Evolutionary conservation across 768 basidiomycete species (phyloP).

Genomic region (Mycena vitilis): DNA sequence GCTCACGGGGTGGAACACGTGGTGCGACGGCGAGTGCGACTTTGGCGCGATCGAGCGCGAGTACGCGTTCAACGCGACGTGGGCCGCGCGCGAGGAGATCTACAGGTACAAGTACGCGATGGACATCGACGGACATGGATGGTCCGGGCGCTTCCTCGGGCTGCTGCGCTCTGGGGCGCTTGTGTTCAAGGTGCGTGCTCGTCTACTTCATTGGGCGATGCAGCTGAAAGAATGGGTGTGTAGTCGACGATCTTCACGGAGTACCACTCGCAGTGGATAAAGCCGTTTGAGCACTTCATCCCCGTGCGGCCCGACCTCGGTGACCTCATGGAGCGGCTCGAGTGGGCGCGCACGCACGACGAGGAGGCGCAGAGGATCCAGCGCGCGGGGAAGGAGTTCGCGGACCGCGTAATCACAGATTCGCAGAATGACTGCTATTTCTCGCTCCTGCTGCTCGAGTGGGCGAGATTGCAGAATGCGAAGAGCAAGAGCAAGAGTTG

Average conservation of each 20-base stretch:
- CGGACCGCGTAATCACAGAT: constrained; percentile 9
- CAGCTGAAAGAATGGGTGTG: background rate
- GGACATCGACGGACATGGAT: constrained; percentile 16
- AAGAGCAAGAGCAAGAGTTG: too few species aligned
- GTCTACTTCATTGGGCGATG: background rate
- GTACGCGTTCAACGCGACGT: background rate
- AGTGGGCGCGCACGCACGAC: constrained; percentile 17
- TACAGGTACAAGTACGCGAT: constrained; percentile 12
- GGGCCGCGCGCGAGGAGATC: constrained; percentile 5
- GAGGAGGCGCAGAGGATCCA: constrained; percentile 16
- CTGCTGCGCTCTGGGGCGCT: constrained; percentile 10
- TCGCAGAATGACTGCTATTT: constrained; percentile 23
- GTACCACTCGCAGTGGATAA: constrained; percentile 5
- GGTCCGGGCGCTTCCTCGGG: constrained; percentile 12
- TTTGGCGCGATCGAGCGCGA: constrained; percentile 1
- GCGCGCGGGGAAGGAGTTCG: constrained; percentile 8
- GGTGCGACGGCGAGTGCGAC: constrained; percentile 9
- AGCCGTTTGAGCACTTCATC: constrained; percentile 17
- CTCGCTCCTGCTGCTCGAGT: constrained; percentile 5
- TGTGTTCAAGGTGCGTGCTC: constrained; percentile 12
- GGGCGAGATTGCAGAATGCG: background rate
- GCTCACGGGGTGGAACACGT: constrained; percentile 10
- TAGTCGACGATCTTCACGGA: constrained; percentile 17
- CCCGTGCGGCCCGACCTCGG: constrained; percentile 6
- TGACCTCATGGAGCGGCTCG: constrained; percentile 5